Evolutionary conservation across 2,329 filamentous ascomycete genomes (phyloP), one percentile per base, ranked within the genome.

Genomic region (Rhynchosporium agropyri): DNA sequence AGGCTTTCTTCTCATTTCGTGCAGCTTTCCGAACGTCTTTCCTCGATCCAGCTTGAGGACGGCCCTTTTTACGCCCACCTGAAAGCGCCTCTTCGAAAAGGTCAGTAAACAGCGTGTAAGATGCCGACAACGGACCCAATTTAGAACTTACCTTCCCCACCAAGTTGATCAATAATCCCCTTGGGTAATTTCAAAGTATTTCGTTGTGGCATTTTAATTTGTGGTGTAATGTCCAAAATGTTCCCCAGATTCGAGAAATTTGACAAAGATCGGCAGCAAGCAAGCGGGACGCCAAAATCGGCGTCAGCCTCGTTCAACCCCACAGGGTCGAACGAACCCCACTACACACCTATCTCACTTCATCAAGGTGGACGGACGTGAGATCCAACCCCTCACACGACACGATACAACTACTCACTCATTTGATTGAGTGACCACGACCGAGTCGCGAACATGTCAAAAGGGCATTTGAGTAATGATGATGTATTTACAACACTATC

Each of bases 391-490:
- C 43, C 59, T 61, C 42, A 28, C 31, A 66, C 63, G 55, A 50
- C 60, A 59, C 60, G 29, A 28, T 50, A 15, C 13, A 56, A 51
- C 46, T n/a, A 9, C 55, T 43, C 50, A 33, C 20, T 38, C 50
- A 20, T 26, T 53, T 38, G 33, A 33, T 20, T 28, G 45, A 10
- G 51, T 49, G 29, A 51, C 33, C 31, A 43, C 31, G 40, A 13
- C 36, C 40, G 49, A 58, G 15, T 46, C 51, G 64, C 65, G 71
- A 66, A 66, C 62, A 83, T 82, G 80, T 71, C 76, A 54, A 79
- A 79, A 74, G 76, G 77, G 45, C 84, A 84, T 72, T 68, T 88
- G 65, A 85, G 77, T 72, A 85, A 87, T 73, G 84, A 88, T 67
- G 85, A 89, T 77, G 86, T 86, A 73, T 31, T 61, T 61, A 40